A percentile compares a stretch with the other conserved stretches of the same genome.
Evolutionary conservation across 306 rosid genomes (phyloP).

Genomic region (Notholithocarpus densiflorus): DNA sequence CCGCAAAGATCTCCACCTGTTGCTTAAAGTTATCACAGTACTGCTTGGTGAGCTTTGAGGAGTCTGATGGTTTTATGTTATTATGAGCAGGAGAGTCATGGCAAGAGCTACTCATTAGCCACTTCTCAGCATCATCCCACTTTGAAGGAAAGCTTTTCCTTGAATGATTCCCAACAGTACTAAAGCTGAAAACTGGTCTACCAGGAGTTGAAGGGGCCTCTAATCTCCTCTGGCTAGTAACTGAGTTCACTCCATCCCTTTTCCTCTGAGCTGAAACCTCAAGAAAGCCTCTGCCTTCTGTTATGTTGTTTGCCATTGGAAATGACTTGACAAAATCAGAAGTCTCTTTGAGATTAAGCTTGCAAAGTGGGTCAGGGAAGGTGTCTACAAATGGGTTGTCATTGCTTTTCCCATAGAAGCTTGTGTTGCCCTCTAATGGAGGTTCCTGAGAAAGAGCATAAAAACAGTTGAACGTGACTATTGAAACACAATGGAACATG

Average conservation of each 20-base stretch:
- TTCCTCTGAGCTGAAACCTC: slow-evolving; percentile 51
- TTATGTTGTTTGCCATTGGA: slow-evolving; percentile 44
- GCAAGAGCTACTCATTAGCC: slow-evolving; percentile 82
- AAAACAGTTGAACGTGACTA: background rate
- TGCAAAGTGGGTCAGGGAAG: slow-evolving; percentile 87
- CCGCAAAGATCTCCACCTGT: slow-evolving; percentile 54
- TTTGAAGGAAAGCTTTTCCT: slow-evolving; percentile 86
- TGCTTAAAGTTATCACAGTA: slow-evolving; percentile 44
- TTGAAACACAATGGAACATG: background rate
- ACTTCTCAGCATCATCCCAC: slow-evolving; percentile 99
- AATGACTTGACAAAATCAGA: slow-evolving; percentile 96
- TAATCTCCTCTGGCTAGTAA: slow-evolving; percentile 41
- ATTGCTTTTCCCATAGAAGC: slow-evolving; percentile 50
- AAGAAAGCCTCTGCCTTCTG: slow-evolving; percentile 33
- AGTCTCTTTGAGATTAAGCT: slow-evolving; percentile 79
- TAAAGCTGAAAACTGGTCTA: slow-evolving; percentile 81
- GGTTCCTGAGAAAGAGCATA: slow-evolving; percentile 49
- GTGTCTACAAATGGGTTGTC: slow-evolving; percentile 64
- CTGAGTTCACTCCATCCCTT: slow-evolving; percentile 41
- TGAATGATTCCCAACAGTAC: slow-evolving; percentile 44
- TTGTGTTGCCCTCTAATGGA: slow-evolving; percentile 42
- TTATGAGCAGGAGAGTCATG: slow-evolving; percentile 84
- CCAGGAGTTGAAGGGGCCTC: slow-evolving; percentile 93
- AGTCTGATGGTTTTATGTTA: slow-evolving; percentile 40
- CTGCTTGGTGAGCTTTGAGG: slow-evolving; percentile 44